Base-by-base conservation (phyloP, 2,329 filamentous ascomycete genomes). In the Aspergillus pseudonomiae region DNA sequence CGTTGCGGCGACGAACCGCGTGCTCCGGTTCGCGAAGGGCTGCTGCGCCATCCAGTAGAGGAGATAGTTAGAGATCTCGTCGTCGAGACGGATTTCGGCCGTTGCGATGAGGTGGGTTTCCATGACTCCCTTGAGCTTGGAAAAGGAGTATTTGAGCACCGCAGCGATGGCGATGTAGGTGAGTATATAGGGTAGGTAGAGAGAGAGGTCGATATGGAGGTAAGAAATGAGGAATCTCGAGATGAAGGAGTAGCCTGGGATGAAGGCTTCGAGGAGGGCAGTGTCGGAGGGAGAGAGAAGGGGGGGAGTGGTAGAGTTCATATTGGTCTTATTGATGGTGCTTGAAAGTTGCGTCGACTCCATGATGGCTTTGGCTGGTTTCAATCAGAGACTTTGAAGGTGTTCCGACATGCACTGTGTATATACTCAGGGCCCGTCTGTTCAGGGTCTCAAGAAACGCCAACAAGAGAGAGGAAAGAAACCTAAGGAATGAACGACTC, bases 1-100 rank as follows among this genome's bases (percentile, higher is more conserved):
- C 32, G 26, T 50, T 36, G 6, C 89, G 46, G 87, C 89, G 12
- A 91, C 82, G 67, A 91, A 89, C 52, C 83, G 83, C 16, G 87
- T 86, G 0, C 88, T 85, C 6, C 80, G 78, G 64, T 85, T 82
- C 24, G 87, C 82, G 67, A 91, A 91, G 4, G 78, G 75, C 74
- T 92, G 89, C 39, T 80, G 77, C 2, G 88, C 83, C 2, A 91
- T 83, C 89, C 89, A 92, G 30, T 82, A 83, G 88, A 91, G 91
- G 46, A 91, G 71, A 70, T 91, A 90, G 71, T 89, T 89, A 79
- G 91, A 92, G 62, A 90, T 86, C 73, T 92, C 89, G 69, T 92
- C 90, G 62, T 91, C 88, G 32, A 86, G 83, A 52, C 88, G 84
- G 45, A 92, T 85, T 68, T 89, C 86, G 21, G 89, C 88, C 1